Evolutionary conservation across 441 rosid genomes (phyloP).

Genomic region (Viola pubescens): DNA sequence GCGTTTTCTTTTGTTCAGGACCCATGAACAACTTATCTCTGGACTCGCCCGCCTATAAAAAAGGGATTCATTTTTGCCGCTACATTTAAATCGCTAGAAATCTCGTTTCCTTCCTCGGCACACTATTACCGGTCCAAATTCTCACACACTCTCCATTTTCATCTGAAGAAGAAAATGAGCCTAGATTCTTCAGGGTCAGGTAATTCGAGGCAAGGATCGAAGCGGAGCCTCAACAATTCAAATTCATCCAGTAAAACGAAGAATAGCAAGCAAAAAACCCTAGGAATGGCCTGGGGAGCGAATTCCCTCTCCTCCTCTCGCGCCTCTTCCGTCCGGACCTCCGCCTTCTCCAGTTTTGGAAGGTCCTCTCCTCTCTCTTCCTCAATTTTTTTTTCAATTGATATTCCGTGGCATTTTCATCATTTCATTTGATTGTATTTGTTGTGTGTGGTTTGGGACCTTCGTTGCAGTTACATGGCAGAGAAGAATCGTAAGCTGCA

Average conservation of each 20-base stretch:
- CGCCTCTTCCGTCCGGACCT: conserved; percentile 47
- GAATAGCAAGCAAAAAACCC: conserved; percentile 74
- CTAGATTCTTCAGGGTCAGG: conserved; percentile 36
- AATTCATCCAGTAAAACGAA: conserved; percentile 30
- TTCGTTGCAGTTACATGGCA: conserved; percentile 56
- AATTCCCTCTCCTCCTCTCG: conserved; percentile 67
- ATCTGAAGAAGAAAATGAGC: conserved; percentile 29
- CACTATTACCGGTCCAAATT: too few species aligned
- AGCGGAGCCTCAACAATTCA: conserved; percentile 49
- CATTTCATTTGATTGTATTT: neutral
- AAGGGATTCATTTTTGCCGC: conserved; percentile 13
- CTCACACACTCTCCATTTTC: conserved; percentile 11
- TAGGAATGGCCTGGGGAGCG: conserved; percentile 89
- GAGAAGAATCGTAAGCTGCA: conserved; percentile 81
- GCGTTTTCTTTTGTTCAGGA: too few species aligned
- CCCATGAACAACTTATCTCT: too few species aligned
- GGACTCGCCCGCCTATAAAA: neutral
- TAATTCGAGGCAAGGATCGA: conserved; percentile 38
- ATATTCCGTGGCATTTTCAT: neutral
- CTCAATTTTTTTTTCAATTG: neutral
- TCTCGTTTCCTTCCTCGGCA: conserved; percentile 6
- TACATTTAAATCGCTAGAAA: conserved; percentile 7
- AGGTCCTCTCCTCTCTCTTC: conserved; percentile 35
- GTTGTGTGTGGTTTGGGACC: neutral
- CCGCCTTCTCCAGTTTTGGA: conserved; percentile 79